phyloP scores from a whole-genome alignment of 2,329 filamentous ascomycete species.

The Penicillium nordicum region DNA sequence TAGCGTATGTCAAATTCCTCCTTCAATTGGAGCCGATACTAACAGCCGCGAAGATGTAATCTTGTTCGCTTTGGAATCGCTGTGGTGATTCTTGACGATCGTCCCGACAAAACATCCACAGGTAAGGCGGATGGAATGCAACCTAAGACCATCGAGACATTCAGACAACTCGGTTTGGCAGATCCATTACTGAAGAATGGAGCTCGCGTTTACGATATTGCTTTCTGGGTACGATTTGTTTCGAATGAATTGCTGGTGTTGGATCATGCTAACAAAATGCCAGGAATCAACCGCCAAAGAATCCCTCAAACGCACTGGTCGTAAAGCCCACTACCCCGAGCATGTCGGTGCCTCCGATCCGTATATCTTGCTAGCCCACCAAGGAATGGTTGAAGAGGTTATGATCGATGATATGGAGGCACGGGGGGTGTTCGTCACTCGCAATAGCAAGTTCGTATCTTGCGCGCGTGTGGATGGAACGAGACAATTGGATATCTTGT shows the following conservation, averaged over 20 bases:
- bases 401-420: conserved; percentile 67
- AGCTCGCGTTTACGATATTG: conserved; percentile 69
- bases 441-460: conserved; percentile 61
- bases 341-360: conserved; percentile 52
- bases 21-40: conserved; percentile 18
- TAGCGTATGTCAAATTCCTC: conserved; percentile 29
- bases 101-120: conserved; percentile 64
- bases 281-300: conserved; percentile 44
- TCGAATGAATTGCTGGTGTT: background rate
- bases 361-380: conserved; percentile 59
- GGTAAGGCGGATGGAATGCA: conserved; percentile 70
- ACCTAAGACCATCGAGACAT: conserved; percentile 74
- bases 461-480: conserved; percentile 42
- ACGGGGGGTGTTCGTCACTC: conserved; percentile 60
- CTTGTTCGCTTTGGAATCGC: conserved; percentile 65
- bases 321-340: conserved; percentile 65
- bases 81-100: conserved; percentile 64
- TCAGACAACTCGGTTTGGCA: conserved; percentile 70
- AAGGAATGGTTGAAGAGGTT: conserved; percentile 70
- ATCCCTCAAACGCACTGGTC: conserved; percentile 58
- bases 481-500: conserved; percentile 43
- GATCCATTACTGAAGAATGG: conserved; percentile 64
- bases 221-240: conserved; percentile 58
- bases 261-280: background rate
- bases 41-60: conserved; percentile 44